Conservation (phyloP, 2,329 filamentous ascomycete genomes). For the Penicillium digitatum region DNA sequence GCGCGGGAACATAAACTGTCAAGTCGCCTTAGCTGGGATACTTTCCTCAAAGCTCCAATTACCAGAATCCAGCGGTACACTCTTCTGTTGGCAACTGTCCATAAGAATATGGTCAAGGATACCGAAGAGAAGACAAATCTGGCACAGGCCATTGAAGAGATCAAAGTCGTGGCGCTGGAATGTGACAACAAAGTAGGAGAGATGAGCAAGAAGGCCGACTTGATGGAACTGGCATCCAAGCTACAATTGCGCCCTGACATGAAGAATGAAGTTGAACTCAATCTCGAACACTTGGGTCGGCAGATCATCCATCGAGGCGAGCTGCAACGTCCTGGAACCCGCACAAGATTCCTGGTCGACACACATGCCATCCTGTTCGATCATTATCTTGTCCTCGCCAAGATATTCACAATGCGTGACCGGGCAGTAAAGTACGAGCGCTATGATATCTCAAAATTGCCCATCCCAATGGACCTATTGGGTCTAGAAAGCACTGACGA, state of each 20-base stretch:
- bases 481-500: conserved; percentile 91
- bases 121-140: conserved; percentile 87
- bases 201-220: conserved; percentile 82
- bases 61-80: conserved; percentile 88
- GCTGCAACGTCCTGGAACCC: conserved; percentile 79
- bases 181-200: conserved; percentile 91
- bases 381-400: conserved; percentile 91
- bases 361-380: conserved; percentile 93
- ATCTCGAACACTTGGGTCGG: conserved; percentile 88
- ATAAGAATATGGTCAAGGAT: conserved; percentile 77
- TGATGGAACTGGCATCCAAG: conserved; percentile 78
- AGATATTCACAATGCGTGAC: conserved; percentile 65
- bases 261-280: conserved; percentile 74
- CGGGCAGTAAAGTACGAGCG: conserved; percentile 70
- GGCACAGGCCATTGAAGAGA: conserved; percentile 80
- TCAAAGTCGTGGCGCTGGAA: conserved; percentile 81
- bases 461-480: conserved; percentile 93
- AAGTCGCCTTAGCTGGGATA: conserved; percentile 85
- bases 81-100: conserved; percentile 74
- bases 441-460: conserved; percentile 91
- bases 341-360: conserved; percentile 88
- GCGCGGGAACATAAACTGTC: conserved; percentile 74
- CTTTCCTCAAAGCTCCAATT: conserved; percentile 88
- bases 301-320: conserved; percentile 87
- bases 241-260: conserved; percentile 82